Conservation (phyloP, 371 early-diverging fungal species). For the Smittium culicis region DNA sequence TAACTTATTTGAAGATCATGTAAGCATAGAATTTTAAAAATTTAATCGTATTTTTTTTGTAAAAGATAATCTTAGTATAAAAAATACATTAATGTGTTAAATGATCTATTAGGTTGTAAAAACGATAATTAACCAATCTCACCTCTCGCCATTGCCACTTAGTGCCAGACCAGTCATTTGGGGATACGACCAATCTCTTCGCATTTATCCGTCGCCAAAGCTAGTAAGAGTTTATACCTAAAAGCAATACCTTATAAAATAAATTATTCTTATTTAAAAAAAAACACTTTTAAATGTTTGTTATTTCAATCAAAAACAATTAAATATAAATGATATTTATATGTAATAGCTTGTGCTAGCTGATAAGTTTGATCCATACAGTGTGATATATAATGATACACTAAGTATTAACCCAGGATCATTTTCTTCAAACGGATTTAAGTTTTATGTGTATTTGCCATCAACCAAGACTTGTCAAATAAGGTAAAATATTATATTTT, state of each 20-base stretch:
- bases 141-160: slow-evolving; percentile 67
- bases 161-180: slow-evolving; percentile 57
- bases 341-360: slow-evolving; percentile 60
- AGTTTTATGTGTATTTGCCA: slow-evolving; percentile 68
- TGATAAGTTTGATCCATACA: slow-evolving; percentile 61
- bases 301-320: no score
- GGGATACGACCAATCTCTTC: slow-evolving; percentile 65
- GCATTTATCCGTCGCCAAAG: slow-evolving; percentile 77
- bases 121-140: slow-evolving; percentile 70
- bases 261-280: no score
- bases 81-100: slow-evolving; percentile 43
- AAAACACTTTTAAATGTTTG: no score
- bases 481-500: no score
- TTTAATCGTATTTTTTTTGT: slow-evolving; percentile 5
- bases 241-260: no score
- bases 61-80: not conserved
- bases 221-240: slow-evolving; percentile 27
- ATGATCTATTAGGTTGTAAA: slow-evolving; percentile 50
- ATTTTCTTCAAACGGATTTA: slow-evolving; percentile 56
- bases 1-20: slow-evolving; percentile 44
- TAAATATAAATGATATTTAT: no score
- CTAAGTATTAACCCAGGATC: slow-evolving; percentile 73
- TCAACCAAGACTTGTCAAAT: slow-evolving; percentile 32
- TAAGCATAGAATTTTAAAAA: slow-evolving; percentile 22
- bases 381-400: slow-evolving; percentile 54